Evolutionary conservation across 2,329 filamentous ascomycete species (phyloP).

Genomic region (Aspergillus unguis): DNA sequence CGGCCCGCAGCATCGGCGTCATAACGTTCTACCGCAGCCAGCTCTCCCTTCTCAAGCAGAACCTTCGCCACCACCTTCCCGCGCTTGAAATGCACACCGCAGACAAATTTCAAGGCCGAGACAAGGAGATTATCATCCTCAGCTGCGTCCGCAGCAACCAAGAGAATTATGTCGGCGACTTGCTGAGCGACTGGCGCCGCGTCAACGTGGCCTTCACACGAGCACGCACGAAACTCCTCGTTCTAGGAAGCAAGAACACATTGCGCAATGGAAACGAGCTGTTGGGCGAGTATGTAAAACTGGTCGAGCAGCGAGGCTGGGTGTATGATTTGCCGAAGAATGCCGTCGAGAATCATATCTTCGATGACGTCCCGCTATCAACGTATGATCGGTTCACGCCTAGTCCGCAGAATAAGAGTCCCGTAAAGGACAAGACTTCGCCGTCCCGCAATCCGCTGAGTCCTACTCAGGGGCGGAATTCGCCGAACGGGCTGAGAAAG

Average conservation of each 20-base stretch:
- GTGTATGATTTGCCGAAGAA: slow-evolving; percentile 66
- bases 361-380: slow-evolving; percentile 48
- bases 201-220: slow-evolving; percentile 96
- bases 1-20: slow-evolving; percentile 76
- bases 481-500: slow-evolving; percentile 40
- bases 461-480: slow-evolving; percentile 28
- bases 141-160: slow-evolving; percentile 86
- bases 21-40: slow-evolving; percentile 97
- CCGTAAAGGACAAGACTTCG: slow-evolving; percentile 20
- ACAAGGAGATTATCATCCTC: slow-evolving; percentile 89
- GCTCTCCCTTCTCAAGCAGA: slow-evolving; percentile 74
- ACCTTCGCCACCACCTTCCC: slow-evolving; percentile 56
- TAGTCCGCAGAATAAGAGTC: slow-evolving; percentile 34
- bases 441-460: slow-evolving; percentile 27
- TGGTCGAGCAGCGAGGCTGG: slow-evolving; percentile 80
- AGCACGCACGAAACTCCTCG: slow-evolving; percentile 85
- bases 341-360: slow-evolving; percentile 65
- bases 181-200: slow-evolving; percentile 85
- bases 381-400: slow-evolving; percentile 21
- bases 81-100: slow-evolving; percentile 93
- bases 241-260: slow-evolving; percentile 78
- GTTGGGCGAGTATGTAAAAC: slow-evolving; percentile 67
- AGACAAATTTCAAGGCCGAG: slow-evolving; percentile 92
- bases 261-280: slow-evolving; percentile 68
- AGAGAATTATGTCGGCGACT: slow-evolving; percentile 75